A percentile compares a stretch with the other conserved stretches of the same genome.
These are phyloP conservation scores for Udeniomyces megalosporus DNA, from an alignment of 768 basidiomycete genomes.

Conservation along the genomic window DNA sequence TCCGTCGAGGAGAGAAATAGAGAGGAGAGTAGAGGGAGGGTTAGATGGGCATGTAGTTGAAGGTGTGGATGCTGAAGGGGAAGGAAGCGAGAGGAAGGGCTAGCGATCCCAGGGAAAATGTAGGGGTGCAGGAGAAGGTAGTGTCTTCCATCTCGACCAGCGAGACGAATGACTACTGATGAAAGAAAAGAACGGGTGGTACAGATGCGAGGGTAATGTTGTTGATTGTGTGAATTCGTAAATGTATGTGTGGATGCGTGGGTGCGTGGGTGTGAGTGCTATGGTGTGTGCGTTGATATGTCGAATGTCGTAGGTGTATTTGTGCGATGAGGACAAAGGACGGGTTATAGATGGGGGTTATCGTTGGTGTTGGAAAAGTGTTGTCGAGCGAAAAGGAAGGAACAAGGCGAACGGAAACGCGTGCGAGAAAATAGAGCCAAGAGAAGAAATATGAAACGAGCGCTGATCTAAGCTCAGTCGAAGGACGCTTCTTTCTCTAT, in stretches of 20 bases:
- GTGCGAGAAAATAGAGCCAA: not conserved
- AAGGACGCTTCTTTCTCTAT: no score
- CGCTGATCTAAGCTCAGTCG: not conserved
- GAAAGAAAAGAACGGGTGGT: not conserved
- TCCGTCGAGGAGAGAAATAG: no score
- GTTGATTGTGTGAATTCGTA: not conserved
- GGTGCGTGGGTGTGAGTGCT: no score
- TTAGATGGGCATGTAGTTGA: not conserved
- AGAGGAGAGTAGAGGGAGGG: not conserved
- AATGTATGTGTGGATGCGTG: not conserved
- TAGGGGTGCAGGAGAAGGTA: no score
- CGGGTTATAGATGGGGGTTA: not conserved
- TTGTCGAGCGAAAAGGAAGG: not conserved
- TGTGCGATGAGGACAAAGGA: slow-evolving; percentile 2
- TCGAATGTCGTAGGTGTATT: not conserved
- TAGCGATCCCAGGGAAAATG: no score
- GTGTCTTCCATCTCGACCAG: no score
- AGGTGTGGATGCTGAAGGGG: no score
- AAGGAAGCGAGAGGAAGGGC: no score
- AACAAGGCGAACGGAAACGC: not conserved
- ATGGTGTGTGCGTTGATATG: no score
- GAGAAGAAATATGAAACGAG: not conserved
- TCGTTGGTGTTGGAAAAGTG: not conserved
- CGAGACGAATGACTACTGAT: no score
- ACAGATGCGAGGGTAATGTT: not conserved